These are phyloP conservation scores for Pseudocercospora cruenta DNA, from an alignment of 2,329 filamentous ascomycete genomes.

Conservation along the genomic window DNA sequence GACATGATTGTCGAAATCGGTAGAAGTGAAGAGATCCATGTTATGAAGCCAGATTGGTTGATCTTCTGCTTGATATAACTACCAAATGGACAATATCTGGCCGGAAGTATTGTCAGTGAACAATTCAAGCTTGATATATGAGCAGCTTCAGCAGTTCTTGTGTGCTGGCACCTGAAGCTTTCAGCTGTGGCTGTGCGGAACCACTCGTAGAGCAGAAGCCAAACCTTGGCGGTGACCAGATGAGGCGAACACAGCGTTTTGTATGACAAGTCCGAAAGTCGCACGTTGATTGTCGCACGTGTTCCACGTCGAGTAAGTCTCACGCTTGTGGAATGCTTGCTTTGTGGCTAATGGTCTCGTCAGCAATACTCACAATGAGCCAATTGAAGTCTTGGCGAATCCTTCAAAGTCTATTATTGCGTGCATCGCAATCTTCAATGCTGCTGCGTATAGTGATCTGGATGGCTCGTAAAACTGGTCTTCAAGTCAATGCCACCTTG, in stretches of 20 bases:
- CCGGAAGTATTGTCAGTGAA: not conserved
- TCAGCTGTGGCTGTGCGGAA: slow-evolving; percentile 5
- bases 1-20: slow-evolving; percentile 13
- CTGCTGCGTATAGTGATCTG: slow-evolving; percentile 18
- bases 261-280: no score
- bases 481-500: slow-evolving; percentile 62
- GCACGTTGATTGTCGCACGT: no score
- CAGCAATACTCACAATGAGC: not conserved
- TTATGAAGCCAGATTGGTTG: not conserved
- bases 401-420: no score
- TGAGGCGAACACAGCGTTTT: not conserved
- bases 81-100: no score
- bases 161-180: not conserved
- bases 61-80: not conserved
- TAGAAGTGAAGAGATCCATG: slow-evolving; percentile 17
- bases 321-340: no score
- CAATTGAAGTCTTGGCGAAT: not conserved
- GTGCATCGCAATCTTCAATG: not conserved
- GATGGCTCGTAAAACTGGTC: slow-evolving; percentile 67
- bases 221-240: not conserved
- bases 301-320: no score
- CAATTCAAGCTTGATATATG: not conserved
- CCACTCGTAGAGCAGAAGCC: slow-evolving; percentile 1
- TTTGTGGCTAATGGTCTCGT: not conserved
- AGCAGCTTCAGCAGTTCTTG: no score